Conservation (phyloP, 768 basidiomycete genomes). For the Hortiboletus campestris region DNA sequence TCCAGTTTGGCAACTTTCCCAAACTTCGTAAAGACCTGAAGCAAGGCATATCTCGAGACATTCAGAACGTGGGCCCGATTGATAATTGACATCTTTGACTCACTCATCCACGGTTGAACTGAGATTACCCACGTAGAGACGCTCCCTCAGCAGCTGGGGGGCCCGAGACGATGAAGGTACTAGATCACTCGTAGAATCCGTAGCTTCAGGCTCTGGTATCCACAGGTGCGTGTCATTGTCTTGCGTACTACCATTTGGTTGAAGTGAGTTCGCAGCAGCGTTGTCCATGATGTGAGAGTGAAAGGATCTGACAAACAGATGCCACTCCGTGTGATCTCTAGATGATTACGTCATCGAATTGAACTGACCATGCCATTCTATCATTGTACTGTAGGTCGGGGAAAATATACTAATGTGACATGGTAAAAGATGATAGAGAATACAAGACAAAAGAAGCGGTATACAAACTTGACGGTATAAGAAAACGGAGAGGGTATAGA, state of each 20-base stretch:
- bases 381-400: too few relatives aligned
- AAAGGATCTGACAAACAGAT: background rate
- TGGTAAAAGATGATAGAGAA: too few relatives aligned
- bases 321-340: background rate
- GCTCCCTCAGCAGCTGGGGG: constrained; percentile 52
- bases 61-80: constrained; percentile 8
- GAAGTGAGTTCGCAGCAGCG: background rate
- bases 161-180: constrained; percentile 24
- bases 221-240: constrained; percentile 26
- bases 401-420: too few relatives aligned
- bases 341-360: constrained; percentile 16
- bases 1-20: constrained; percentile 93
- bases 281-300: constrained; percentile 14
- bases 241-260: constrained; percentile 1
- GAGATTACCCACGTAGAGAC: constrained; percentile 89
- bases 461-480: background rate
- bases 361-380: too few relatives aligned
- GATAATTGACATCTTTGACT: constrained; percentile 21
- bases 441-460: background rate
- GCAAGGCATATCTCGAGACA: constrained; percentile 68
- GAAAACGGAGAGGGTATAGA: too few relatives aligned
- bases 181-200: constrained; percentile 16
- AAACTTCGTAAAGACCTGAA: constrained; percentile 88
- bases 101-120: constrained; percentile 87
- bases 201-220: constrained; percentile 31